phyloP scores from a whole-genome alignment of 305 asterid species.

The Ilex paraguariensis region DNA sequence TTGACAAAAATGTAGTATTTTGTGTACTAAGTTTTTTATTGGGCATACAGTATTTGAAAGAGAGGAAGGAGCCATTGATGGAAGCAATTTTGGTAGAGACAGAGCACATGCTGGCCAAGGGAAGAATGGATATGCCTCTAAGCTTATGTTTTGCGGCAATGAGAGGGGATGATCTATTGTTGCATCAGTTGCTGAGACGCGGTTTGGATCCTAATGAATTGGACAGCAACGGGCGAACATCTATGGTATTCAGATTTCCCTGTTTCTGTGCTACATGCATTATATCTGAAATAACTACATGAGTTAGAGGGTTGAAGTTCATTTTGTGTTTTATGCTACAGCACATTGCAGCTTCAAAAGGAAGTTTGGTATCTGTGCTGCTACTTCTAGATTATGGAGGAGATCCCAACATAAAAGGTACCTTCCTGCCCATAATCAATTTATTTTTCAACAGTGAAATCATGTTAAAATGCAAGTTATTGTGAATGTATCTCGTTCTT shows the following conservation, averaged over 20 bases:
- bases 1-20: too few species aligned
- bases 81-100: conserved; percentile 48
- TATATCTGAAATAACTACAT: conserved; percentile 3
- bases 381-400: conserved; percentile 73
- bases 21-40: not conserved
- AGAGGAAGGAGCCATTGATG: conserved; percentile 44
- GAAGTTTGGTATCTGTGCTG: conserved; percentile 45
- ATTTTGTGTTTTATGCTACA: conserved; percentile 22
- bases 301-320: conserved; percentile 4
- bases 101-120: conserved; percentile 70
- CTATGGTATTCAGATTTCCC: conserved; percentile 42
- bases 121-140: conserved; percentile 77
- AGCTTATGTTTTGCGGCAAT: conserved; percentile 81
- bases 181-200: conserved; percentile 58
- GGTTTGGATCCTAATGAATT: conserved; percentile 68
- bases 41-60: conserved; percentile 58
- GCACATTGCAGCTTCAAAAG: conserved; percentile 66
- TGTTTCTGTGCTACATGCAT: not conserved
- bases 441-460: too few species aligned
- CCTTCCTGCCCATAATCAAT: too few species aligned
- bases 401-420: conserved; percentile 62
- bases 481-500: not conserved
- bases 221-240: conserved; percentile 53
- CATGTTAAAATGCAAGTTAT: not conserved
- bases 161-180: conserved; percentile 63